Conservation (phyloP, 1,284 basidiomycete species). For the Clitocybe nebularis region DNA sequence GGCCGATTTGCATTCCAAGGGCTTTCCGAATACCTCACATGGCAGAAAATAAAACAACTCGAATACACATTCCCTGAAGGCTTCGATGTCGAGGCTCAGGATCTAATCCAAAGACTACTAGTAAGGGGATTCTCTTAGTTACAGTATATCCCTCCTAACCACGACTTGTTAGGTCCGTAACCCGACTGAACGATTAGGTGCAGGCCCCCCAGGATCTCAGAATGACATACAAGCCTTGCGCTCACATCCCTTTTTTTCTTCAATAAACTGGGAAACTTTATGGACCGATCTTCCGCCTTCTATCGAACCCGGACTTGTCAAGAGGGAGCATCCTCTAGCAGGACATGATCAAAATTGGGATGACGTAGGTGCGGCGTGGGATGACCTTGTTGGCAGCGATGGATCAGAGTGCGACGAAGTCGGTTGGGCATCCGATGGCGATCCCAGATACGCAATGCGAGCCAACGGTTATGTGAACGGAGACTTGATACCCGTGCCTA, state of each 20-base stretch:
- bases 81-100: slow-evolving; percentile 66
- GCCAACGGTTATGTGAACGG: slow-evolving; percentile 14
- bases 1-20: slow-evolving; percentile 90
- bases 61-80: slow-evolving; percentile 72
- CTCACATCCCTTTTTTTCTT: slow-evolving; percentile 71
- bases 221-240: slow-evolving; percentile 61
- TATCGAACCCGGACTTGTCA: slow-evolving; percentile 37
- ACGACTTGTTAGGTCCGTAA: slow-evolving; percentile 53
- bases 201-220: slow-evolving; percentile 43
- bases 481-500: slow-evolving; percentile 5
- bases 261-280: slow-evolving; percentile 67
- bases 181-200: slow-evolving; percentile 68
- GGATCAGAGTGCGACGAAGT: slow-evolving; percentile 32
- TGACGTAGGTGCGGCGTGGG: slow-evolving; percentile 53
- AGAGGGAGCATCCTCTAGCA: slow-evolving; percentile 37
- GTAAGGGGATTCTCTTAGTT: slow-evolving; percentile 32
- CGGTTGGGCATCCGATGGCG: slow-evolving; percentile 47
- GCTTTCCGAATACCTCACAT: slow-evolving; percentile 80
- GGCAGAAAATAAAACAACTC: slow-evolving; percentile 74
- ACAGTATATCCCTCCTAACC: slow-evolving; percentile 1
- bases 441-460: slow-evolving; percentile 22
- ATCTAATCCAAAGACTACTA: slow-evolving; percentile 63
- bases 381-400: slow-evolving; percentile 40
- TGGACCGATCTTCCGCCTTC: slow-evolving; percentile 69
- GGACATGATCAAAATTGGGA: slow-evolving; percentile 36